A percentile compares a stretch with the other conserved stretches of the same genome.
These are phyloP conservation scores for Colletotrichum sp. DNA, from an alignment of 2,329 filamentous ascomycete species.

Conservation along the genomic window DNA sequence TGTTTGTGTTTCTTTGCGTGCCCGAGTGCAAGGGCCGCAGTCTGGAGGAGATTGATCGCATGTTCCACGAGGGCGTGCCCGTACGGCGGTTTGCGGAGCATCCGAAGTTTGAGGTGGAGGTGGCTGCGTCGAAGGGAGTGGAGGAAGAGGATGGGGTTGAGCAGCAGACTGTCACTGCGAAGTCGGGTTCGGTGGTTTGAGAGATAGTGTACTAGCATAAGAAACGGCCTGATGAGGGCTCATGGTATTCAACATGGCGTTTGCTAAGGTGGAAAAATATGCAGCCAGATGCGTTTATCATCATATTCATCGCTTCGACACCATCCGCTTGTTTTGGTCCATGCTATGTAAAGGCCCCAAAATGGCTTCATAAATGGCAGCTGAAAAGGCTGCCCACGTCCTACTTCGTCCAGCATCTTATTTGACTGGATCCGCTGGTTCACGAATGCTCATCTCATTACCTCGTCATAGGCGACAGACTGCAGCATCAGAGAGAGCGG, in stretches of 20 bases:
- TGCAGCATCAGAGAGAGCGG: background rate
- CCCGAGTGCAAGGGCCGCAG: constrained; percentile 27
- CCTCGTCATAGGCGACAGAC: background rate
- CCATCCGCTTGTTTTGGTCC: background rate
- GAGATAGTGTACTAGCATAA: accelerated
- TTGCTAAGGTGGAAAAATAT: background rate
- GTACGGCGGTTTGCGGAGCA: constrained; percentile 23
- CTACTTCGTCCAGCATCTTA: background rate
- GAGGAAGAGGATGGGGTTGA: constrained; percentile 2
- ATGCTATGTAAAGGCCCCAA: background rate
- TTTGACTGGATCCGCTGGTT: background rate
- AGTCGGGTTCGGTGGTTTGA: background rate
- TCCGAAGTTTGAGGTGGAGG: background rate
- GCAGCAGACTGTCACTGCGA: background rate
- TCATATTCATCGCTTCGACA: background rate
- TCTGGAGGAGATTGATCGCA: constrained; percentile 29
- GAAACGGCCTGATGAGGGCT: background rate
- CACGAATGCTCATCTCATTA: background rate
- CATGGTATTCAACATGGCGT: background rate
- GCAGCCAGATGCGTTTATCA: background rate
- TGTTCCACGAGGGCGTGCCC: constrained; percentile 22
- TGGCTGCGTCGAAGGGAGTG: background rate
- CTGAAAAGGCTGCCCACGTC: background rate
- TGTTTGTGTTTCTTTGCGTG: constrained; percentile 23
- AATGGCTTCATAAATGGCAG: background rate